These are phyloP conservation scores for Raphidocelis subcapitata DNA, from an alignment of 139 green algal species.

Conservation along the genomic window DNA sequence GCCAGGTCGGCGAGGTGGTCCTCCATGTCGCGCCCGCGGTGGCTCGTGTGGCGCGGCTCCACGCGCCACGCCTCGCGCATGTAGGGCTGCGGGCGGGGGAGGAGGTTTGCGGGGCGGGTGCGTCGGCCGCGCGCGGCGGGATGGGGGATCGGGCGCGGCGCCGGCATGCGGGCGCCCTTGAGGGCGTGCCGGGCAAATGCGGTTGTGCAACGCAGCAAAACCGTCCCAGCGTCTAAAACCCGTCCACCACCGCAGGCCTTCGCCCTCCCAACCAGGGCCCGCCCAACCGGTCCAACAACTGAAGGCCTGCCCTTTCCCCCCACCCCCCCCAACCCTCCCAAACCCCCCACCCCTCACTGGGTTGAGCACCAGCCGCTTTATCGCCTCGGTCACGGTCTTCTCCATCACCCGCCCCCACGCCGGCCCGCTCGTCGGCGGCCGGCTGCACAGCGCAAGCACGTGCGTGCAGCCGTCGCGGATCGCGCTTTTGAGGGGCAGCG, in stretches of 20 bases:
- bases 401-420: conserved; percentile 31
- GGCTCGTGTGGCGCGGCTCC: neutral
- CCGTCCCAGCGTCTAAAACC: too few species aligned
- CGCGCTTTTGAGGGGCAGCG: conserved; percentile 48
- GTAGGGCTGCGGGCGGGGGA: conserved; percentile 52
- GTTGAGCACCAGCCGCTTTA: conserved; percentile 43
- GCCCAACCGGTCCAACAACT: too few species aligned
- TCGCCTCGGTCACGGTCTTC: conserved; percentile 20
- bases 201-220: too few species aligned
- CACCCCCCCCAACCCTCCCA: too few species aligned
- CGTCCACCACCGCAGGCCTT: too few species aligned
- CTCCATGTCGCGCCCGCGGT: conserved; percentile 16
- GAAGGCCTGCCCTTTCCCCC: too few species aligned
- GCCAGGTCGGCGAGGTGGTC: neutral
- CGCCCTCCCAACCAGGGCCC: too few species aligned
- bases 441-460: conserved; percentile 53
- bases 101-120: too few species aligned
- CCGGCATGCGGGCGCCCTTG: too few species aligned
- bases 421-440: conserved; percentile 1
- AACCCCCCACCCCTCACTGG: neutral
- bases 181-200: too few species aligned
- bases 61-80: conserved; percentile 56
- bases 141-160: too few species aligned
- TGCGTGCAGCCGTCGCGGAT: conserved; percentile 84
- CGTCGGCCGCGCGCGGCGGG: too few species aligned